phyloP scores from a whole-genome alignment of 768 basidiomycete species.

The Rhizopogon rudus region DNA sequence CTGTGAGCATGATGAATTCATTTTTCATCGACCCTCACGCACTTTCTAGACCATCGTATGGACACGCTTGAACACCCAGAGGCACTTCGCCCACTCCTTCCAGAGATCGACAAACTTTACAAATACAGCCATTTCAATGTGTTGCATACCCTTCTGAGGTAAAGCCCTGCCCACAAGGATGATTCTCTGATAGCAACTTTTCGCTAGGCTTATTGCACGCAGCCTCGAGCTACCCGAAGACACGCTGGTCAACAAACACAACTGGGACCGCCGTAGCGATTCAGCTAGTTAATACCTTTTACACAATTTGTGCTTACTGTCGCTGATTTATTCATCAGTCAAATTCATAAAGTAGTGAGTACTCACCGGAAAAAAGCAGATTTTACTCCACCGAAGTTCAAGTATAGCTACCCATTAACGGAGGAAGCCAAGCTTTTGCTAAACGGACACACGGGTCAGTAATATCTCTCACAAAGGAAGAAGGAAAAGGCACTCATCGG shows the following conservation, averaged over 20 bases:
- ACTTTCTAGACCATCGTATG: slow-evolving; percentile 38
- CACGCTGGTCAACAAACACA: slow-evolving; percentile 35
- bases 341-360: too few relatives aligned
- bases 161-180: background rate
- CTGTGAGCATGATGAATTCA: slow-evolving; percentile 29
- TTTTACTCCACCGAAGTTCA: too few relatives aligned
- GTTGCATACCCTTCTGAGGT: slow-evolving; percentile 21
- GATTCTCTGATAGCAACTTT: background rate
- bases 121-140: slow-evolving; percentile 24
- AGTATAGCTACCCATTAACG: too few relatives aligned
- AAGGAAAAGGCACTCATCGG: too few relatives aligned
- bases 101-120: slow-evolving; percentile 22
- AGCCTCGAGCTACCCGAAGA: slow-evolving; percentile 44
- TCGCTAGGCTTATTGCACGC: slow-evolving; percentile 33
- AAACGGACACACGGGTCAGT: too few relatives aligned
- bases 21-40: background rate
- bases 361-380: too few relatives aligned
- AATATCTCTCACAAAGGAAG: too few relatives aligned
- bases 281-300: too few relatives aligned
- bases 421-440: too few relatives aligned
- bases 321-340: too few relatives aligned
- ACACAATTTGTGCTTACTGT: too few relatives aligned
- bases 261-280: slow-evolving; percentile 6
- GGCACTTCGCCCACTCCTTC: slow-evolving; percentile 22
- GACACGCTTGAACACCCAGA: slow-evolving; percentile 23